Base-by-base conservation (phyloP, 345 rosid genomes). In the Lepidium africanum region DNA sequence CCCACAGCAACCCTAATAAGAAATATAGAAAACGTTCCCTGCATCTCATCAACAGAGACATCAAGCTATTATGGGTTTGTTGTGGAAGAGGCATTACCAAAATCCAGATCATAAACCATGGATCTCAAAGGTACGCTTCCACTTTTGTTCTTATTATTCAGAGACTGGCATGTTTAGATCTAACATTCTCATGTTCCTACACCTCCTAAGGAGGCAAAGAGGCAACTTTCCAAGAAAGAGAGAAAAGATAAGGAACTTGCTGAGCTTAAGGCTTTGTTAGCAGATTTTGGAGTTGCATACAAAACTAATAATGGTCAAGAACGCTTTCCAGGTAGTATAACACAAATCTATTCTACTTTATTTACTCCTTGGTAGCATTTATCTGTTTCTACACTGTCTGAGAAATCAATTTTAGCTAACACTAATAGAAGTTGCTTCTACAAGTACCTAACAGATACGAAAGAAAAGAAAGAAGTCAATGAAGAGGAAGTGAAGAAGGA, bases 161-260 rank as follows among this genome's bases (percentile, higher is more conserved):
- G n/a, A n/a, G n/a, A n/a, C n/a, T n/a, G n/a, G n/a, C n/a, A n/a
- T n/a, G n/a, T n/a, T n/a, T n/a, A n/a, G n/a, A n/a, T n/a, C n/a
- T n/a, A n/a, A n/a, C n/a, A n/a, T n/a, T n/a, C 81, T 57, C 84
- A 81, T 75, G 82, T 51, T 76, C 64, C 81, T 73, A 75, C 71
- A 19, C 78, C 72, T 10, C 81, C 78, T 7, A 91, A 85, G 80
- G 96, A 89, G 65, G 50, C 91, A 57, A 96, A 89, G 68, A 91
- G 90, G 63, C 92, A 91, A 70, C 97, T 91, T 33, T 87, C 97
- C 5, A 89, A 91, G 77, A 89, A 89, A 76, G 94, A 91, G 82
- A 76, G 73, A 78, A 91, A 87, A 76, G 85, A 86, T 77, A 91
- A 91, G 72, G 96, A 84, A 68, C 96, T 91, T 77, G 96, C 77